Percentiles rank a stretch among this genome's conserved stretches.
These are phyloP conservation scores for Fusarium camptoceras DNA, from an alignment of 2,329 filamentous ascomycete species.

Conservation along the genomic window DNA sequence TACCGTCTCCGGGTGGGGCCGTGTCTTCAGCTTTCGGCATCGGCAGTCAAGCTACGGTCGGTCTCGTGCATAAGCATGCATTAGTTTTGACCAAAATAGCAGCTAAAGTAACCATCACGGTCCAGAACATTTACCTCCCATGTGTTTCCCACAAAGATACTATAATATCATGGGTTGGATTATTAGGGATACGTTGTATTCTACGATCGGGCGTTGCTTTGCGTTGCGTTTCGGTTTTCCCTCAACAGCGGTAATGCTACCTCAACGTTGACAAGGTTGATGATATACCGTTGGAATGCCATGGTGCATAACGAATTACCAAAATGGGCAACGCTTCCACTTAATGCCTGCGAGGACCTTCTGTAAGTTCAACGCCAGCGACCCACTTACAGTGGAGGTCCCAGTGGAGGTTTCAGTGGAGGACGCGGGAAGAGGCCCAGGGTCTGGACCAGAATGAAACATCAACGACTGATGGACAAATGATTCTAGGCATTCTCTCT, in stretches of 20 bases:
- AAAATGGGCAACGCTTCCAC: slow-evolving; percentile 15
- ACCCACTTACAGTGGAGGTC: slow-evolving; percentile 18
- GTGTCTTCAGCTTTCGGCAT: slow-evolving; percentile 23
- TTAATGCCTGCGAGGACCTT: slow-evolving; percentile 23
- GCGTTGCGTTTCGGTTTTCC: too few relatives aligned
- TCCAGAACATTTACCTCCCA: slow-evolving; percentile 7
- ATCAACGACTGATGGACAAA: slow-evolving; percentile 5
- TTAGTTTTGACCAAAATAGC: slow-evolving; percentile 23
- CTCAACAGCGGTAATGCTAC: slow-evolving; percentile 16
- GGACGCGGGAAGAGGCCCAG: background rate
- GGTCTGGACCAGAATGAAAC: background rate
- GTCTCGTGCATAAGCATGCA: slow-evolving; percentile 18
- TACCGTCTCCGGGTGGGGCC: slow-evolving; percentile 6
- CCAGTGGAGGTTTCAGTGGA: background rate
- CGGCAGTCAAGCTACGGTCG: slow-evolving; percentile 4
- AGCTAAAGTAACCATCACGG: slow-evolving; percentile 2
- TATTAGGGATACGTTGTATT: slow-evolving; percentile 31
- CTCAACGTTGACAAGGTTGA: slow-evolving; percentile 7
- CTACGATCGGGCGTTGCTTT: background rate
- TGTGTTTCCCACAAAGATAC: background rate
- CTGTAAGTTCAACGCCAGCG: slow-evolving; percentile 13
- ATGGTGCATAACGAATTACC: slow-evolving; percentile 9
- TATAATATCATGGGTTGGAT: background rate
- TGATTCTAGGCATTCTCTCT: background rate
- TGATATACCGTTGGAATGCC: slow-evolving; percentile 18